These are phyloP conservation scores for Sporopachydermia lactativora DNA, from an alignment of 805 yeast species.

Conservation along the genomic window DNA sequence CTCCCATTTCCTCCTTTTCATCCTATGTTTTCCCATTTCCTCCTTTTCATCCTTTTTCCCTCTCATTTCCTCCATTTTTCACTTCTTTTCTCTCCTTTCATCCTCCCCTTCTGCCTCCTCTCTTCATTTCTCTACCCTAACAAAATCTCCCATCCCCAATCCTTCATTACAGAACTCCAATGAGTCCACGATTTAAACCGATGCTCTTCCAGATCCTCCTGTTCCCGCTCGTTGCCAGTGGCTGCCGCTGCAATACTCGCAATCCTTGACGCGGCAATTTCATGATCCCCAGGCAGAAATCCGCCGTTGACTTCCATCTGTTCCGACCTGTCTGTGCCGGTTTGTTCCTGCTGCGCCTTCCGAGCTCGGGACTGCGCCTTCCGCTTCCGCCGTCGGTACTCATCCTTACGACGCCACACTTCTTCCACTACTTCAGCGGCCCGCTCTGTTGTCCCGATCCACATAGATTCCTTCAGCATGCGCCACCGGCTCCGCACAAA, in stretches of 20 bases:
- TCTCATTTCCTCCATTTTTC: no score
- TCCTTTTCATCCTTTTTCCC: no score
- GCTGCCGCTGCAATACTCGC: constrained; percentile 5
- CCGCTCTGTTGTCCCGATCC: constrained; percentile 54
- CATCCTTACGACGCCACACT: constrained; percentile 55
- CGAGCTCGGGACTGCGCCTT: constrained; percentile 3
- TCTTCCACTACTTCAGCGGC: constrained; percentile 58
- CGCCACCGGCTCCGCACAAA: constrained; percentile 52
- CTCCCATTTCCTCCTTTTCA: no score
- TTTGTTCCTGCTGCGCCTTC: no score
- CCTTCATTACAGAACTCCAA: constrained; percentile 59
- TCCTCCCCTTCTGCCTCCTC: no score
- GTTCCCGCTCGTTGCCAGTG: constrained; percentile 3
- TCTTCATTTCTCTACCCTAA: constrained; percentile 25
- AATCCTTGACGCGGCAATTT: constrained; percentile 2
- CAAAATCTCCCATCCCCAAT: constrained; percentile 66
- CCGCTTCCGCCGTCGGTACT: constrained; percentile 19
- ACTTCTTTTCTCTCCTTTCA: no score
- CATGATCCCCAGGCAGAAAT: constrained; percentile 8
- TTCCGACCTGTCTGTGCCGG: constrained; percentile 2
- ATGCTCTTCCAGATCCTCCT: constrained; percentile 20
- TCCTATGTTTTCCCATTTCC: no score
- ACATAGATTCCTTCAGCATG: constrained; percentile 34
- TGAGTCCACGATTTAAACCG: constrained; percentile 39
- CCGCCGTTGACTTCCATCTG: constrained; percentile 9